A percentile compares a stretch with the other conserved stretches of the same genome.
phyloP scores from a whole-genome alignment of 2,329 filamentous ascomycete genomes.

The Aspergillus sp. region DNA sequence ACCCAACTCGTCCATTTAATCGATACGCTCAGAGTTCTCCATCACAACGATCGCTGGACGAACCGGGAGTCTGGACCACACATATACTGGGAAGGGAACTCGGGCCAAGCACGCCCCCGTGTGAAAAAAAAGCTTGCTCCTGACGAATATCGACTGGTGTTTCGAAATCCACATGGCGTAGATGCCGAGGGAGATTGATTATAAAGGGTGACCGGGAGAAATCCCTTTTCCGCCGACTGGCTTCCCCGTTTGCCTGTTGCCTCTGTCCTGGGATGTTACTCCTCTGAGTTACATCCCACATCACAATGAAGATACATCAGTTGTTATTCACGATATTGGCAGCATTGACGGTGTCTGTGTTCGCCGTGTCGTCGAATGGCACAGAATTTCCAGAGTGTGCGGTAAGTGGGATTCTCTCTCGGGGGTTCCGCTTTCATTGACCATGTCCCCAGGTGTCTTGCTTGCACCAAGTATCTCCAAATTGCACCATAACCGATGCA shows the following conservation, averaged over 20 bases:
- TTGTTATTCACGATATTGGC: background rate
- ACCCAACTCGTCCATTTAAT: background rate
- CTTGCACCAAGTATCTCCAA: background rate
- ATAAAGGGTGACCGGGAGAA: background rate
- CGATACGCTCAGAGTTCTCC: background rate
- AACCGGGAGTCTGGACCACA: background rate
- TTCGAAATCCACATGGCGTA: background rate
- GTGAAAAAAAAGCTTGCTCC: background rate
- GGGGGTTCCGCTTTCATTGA: background rate
- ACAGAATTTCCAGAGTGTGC: background rate
- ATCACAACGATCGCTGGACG: background rate
- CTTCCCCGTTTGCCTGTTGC: background rate
- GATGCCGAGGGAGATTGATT: background rate
- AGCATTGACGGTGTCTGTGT: background rate
- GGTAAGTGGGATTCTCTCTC: background rate
- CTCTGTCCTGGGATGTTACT: slow-evolving; percentile 2
- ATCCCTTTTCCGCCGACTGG: background rate
- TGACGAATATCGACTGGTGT: background rate
- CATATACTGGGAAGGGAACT: background rate
- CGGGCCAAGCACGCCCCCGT: background rate
- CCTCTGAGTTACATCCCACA: background rate
- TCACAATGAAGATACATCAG: slow-evolving; percentile 1
- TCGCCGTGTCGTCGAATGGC: background rate
- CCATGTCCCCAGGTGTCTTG: background rate
- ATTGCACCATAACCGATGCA: background rate